A percentile compares a stretch with the other conserved stretches of the same genome.
phyloP scores from a whole-genome alignment of 2,329 filamentous ascomycete genomes.

The Zymoseptoria crescenta region DNA sequence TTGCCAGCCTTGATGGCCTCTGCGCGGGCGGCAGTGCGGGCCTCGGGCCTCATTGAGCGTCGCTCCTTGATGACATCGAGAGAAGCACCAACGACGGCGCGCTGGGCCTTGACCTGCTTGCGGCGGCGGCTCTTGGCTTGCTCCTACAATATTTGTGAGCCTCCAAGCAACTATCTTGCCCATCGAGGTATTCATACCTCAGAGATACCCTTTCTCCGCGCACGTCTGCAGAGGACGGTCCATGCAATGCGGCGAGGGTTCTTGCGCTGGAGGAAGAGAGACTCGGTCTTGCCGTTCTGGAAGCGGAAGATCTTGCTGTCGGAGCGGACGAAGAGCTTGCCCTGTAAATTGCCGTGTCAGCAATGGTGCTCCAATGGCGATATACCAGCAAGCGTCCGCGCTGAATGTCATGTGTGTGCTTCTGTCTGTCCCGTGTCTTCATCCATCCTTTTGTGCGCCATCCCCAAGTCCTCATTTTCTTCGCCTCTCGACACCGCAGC shows the following conservation, averaged over 20 bases:
- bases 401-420: slow-evolving; percentile 1
- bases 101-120: slow-evolving; percentile 96
- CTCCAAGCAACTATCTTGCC: background rate
- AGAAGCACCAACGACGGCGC: slow-evolving; percentile 96
- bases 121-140: slow-evolving; percentile 99
- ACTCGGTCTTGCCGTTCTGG: slow-evolving; percentile 99
- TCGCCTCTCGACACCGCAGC: background rate
- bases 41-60: slow-evolving; percentile 88
- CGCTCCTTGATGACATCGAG: slow-evolving; percentile 99
- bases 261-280: slow-evolving; percentile 99
- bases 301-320: slow-evolving; percentile 99
- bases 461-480: background rate
- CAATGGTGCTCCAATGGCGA: background rate
- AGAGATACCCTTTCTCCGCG: slow-evolving; percentile 99
- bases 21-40: slow-evolving; percentile 80
- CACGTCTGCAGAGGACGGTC: slow-evolving; percentile 95
- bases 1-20: slow-evolving; percentile 95
- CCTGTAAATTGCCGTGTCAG: slow-evolving; percentile 48
- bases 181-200: slow-evolving; percentile 64
- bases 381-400: background rate
- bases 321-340: slow-evolving; percentile 98
- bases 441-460: background rate
- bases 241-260: slow-evolving; percentile 99
- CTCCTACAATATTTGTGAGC: slow-evolving; percentile 57
- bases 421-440: background rate